Conservation (phyloP, 306 rosid genomes). For the Prinsepia uniflora region DNA sequence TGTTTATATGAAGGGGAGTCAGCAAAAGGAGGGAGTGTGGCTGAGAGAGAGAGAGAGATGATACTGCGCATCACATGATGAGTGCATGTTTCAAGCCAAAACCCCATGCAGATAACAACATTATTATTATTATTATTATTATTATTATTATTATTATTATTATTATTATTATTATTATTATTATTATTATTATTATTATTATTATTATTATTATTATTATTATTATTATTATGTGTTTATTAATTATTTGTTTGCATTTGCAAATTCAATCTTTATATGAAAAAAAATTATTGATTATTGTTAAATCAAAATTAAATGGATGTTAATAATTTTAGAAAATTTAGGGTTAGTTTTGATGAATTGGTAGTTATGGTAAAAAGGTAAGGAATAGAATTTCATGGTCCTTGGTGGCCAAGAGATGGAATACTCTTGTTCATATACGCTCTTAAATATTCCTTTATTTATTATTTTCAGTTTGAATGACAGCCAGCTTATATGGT, state of each 20-base stretch:
- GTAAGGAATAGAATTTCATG: neutral
- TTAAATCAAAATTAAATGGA: neutral
- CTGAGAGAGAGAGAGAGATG: too few species aligned
- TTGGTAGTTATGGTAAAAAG: accelerated
- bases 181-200: too few species aligned
- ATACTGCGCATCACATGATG: constrained; percentile 21
- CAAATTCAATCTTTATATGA: too few species aligned
- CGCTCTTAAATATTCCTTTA: neutral
- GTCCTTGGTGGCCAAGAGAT: neutral
- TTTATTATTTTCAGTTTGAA: neutral
- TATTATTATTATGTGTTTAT: too few species aligned
- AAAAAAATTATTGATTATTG: too few species aligned
- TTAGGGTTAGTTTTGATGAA: neutral
- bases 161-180: too few species aligned
- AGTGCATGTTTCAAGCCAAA: constrained; percentile 64
- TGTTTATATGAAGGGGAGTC: constrained; percentile 1
- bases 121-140: constrained; percentile 32
- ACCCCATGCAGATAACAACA: constrained; percentile 61
- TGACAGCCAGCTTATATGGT: neutral
- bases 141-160: too few species aligned
- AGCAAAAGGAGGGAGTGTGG: constrained; percentile 14
- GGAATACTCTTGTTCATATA: neutral
- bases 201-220: too few species aligned
- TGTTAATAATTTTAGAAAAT: too few species aligned
- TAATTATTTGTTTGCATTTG: neutral